Percentiles rank a stretch among this genome's conserved stretches.
These are phyloP conservation scores for Magnaporthiopsis rhizophila DNA, from an alignment of 2,329 filamentous ascomycete species.

Conservation along the genomic window DNA sequence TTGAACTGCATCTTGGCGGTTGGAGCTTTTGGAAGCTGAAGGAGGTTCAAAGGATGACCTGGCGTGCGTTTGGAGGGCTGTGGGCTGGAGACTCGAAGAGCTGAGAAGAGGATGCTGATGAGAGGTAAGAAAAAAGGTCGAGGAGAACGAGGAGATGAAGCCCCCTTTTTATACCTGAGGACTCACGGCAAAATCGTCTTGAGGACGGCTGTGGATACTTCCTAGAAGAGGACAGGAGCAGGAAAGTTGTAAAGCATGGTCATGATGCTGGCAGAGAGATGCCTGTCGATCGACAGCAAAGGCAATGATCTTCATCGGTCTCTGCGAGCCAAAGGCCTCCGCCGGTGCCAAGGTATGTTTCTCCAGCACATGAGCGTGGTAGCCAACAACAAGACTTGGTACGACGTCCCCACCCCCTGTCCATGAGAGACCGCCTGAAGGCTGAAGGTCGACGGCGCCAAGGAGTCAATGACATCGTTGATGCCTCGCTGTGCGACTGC, in stretches of 20 bases:
- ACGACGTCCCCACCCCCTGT: not conserved
- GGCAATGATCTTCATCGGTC: not conserved
- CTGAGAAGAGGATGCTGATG: slow-evolving; percentile 2
- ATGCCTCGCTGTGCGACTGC: no score
- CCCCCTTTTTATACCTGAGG: not conserved
- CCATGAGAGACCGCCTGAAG: no score
- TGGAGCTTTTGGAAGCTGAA: not conserved
- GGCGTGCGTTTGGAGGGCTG: not conserved
- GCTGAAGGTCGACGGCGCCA: no score
- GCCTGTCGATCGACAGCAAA: not conserved
- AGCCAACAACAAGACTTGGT: not conserved
- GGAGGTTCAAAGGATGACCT: not conserved
- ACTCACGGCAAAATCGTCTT: not conserved
- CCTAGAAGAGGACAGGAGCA: not conserved
- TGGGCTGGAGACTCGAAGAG: slow-evolving; percentile 1
- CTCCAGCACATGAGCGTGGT: not conserved
- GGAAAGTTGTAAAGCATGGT: not conserved
- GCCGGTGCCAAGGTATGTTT: not conserved
- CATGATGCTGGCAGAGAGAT: not conserved
- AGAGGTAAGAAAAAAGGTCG: not conserved
- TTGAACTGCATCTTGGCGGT: slow-evolving; percentile 4
- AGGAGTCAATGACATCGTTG: no score
- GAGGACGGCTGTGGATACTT: no score
- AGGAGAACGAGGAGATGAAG: not conserved
- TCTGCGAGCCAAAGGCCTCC: not conserved